phyloP scores from a whole-genome alignment of 140 eudicot species.

The Flaveria floridana region DNA sequence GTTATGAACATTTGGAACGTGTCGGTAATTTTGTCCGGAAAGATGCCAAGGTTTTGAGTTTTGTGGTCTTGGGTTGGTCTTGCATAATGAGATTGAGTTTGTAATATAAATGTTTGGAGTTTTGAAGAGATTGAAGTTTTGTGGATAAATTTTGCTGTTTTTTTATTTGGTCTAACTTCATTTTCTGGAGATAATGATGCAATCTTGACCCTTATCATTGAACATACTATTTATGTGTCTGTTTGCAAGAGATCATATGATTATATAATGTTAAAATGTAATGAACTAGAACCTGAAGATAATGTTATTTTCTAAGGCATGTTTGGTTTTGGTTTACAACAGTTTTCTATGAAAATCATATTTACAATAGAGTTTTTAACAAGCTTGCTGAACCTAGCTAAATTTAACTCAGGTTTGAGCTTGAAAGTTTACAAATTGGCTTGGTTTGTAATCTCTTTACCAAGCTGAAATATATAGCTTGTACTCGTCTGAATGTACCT shows the following conservation, averaged over 20 bases:
- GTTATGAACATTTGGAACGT: slow-evolving; percentile 13
- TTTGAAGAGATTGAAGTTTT: slow-evolving; percentile 31
- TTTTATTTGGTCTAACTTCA: background rate
- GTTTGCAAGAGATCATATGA: background rate
- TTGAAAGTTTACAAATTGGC: no score
- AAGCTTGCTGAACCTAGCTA: no score
- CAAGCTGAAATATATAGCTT: no score
- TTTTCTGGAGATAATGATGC: background rate
- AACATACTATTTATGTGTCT: no score
- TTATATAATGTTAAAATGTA: background rate
- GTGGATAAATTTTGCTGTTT: slow-evolving; percentile 13
- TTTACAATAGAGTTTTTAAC: no score
- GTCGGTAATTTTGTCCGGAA: slow-evolving; percentile 26
- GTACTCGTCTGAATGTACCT: no score
- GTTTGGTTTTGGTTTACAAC: no score
- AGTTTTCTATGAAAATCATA: no score
- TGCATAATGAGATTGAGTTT: slow-evolving; percentile 35
- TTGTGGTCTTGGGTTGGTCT: slow-evolving; percentile 29
- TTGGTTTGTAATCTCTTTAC: no score
- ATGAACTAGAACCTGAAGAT: no score
- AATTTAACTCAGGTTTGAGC: no score
- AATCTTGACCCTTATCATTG: background rate
- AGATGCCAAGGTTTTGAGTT: slow-evolving; percentile 28
- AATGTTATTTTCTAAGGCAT: no score
- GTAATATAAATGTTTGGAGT: slow-evolving; percentile 27